Conservation (phyloP, 2,329 filamentous ascomycete genomes). For the Lachnellula subtilissima region DNA sequence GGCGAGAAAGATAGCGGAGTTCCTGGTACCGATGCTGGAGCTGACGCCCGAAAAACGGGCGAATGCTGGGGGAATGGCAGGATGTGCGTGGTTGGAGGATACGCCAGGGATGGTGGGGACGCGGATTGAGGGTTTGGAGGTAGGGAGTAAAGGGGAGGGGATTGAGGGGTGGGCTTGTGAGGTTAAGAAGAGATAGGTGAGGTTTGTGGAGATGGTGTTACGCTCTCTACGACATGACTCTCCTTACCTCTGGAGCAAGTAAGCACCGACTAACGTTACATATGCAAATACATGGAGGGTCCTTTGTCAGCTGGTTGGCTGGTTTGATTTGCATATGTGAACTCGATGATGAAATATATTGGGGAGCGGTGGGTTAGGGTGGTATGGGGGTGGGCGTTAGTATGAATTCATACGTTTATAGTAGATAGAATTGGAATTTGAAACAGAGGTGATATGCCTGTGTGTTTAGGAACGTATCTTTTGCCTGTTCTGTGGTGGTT, state of each 20-base stretch:
- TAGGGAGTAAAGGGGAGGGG: conserved; percentile 80
- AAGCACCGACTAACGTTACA: too few relatives aligned
- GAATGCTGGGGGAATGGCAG: conserved; percentile 93
- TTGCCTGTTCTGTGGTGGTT: background rate
- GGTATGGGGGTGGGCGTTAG: background rate
- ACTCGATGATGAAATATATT: background rate
- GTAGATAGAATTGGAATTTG: background rate
- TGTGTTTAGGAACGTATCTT: too few relatives aligned
- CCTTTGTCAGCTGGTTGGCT: too few relatives aligned
- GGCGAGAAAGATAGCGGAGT: conserved; percentile 70
- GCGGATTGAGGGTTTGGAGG: conserved; percentile 65
- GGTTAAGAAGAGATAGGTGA: conserved; percentile 58
- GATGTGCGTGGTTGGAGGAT: conserved; percentile 75
- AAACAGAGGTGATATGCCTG: background rate
- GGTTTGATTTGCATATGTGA: too few relatives aligned
- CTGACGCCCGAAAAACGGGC: conserved; percentile 82
- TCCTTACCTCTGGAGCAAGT: too few relatives aligned
- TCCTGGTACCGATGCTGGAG: conserved; percentile 87
- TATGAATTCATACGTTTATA: background rate
- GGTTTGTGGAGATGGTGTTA: too few relatives aligned
- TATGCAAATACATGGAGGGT: background rate
- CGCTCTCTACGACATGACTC: too few relatives aligned
- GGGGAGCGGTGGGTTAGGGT: background rate
- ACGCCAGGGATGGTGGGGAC: conserved; percentile 84
- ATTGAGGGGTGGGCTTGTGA: conserved; percentile 93